Evolutionary conservation across 257 asterid species (phyloP).

Genomic region (Solanum etuberosum): DNA sequence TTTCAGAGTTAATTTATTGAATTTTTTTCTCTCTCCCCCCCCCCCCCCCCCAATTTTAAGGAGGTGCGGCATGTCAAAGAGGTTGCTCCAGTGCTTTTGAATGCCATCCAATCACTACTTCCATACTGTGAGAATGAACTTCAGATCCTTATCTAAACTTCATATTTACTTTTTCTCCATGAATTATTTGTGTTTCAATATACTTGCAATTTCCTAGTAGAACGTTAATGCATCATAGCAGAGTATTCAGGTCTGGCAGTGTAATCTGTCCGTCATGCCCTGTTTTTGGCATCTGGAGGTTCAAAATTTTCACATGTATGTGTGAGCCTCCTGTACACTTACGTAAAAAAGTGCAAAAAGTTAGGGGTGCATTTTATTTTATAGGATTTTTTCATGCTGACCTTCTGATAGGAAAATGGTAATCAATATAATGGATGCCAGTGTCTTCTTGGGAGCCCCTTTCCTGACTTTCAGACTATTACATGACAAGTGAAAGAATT

Average conservation of each 20-base stretch:
- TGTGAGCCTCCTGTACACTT: background rate
- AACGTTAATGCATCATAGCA: background rate
- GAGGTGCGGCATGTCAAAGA: constrained; percentile 90
- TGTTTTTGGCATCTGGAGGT: background rate
- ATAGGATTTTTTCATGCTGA: background rate
- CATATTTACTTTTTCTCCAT: background rate
- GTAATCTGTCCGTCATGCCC: background rate
- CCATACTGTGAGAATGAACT: constrained; percentile 63
- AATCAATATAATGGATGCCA: background rate
- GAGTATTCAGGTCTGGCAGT: background rate
- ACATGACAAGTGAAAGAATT: background rate
- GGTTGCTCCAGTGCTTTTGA: constrained; percentile 76
- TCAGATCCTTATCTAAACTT: background rate
- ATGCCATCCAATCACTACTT: constrained; percentile 66
- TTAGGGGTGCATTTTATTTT: background rate
- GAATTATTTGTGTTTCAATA: background rate
- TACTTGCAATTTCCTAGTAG: background rate
- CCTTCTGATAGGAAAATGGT: background rate
- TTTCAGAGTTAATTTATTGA: background rate
- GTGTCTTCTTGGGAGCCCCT: background rate
- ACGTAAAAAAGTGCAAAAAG: background rate
- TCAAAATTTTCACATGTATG: background rate
- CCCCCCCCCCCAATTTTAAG: constrained; percentile 16
- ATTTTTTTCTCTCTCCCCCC: background rate
- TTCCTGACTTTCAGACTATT: background rate